Percentiles rank a stretch among this genome's conserved stretches.
Conservation (phyloP, 139 green algal genomes). For the Closterium sp. region DNA sequence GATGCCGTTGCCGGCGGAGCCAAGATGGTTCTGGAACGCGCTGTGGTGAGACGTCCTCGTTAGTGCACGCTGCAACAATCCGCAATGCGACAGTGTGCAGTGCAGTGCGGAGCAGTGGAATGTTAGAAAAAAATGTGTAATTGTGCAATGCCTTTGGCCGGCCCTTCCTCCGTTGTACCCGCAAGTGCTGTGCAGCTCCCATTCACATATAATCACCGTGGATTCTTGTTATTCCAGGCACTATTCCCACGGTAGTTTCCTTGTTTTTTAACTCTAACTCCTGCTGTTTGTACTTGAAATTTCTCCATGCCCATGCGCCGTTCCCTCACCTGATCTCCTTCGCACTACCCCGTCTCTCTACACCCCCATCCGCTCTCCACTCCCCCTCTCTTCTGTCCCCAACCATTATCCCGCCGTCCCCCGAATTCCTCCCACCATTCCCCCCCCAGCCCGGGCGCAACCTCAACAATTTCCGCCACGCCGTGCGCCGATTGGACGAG, state of each 20-base stretch:
- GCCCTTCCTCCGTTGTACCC: neutral
- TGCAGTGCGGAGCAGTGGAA: neutral
- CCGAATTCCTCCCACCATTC: neutral
- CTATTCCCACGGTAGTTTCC: neutral
- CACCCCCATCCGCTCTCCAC: neutral
- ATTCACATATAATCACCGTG: neutral
- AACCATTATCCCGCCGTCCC: neutral
- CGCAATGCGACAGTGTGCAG: too few relatives aligned
- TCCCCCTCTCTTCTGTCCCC: neutral
- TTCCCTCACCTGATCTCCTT: neutral
- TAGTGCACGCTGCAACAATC: neutral
- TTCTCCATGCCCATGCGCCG: neutral
- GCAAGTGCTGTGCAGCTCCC: neutral
- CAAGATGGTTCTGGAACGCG: slow-evolving; percentile 11
- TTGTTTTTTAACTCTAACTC: neutral
- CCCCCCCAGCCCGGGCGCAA: slow-evolving; percentile 1
- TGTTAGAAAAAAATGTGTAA: slow-evolving; percentile 1
- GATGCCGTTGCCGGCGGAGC: slow-evolving; percentile 7
- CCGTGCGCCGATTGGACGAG: slow-evolving; percentile 26
- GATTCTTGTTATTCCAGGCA: neutral
- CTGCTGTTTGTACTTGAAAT: neutral
- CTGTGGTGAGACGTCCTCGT: neutral
- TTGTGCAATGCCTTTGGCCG: neutral
- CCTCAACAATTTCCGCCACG: slow-evolving; percentile 33
- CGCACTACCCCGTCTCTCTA: neutral